Base-by-base conservation (phyloP, 2,329 filamentous ascomycete genomes). In the Graphilbum sp. region DNA sequence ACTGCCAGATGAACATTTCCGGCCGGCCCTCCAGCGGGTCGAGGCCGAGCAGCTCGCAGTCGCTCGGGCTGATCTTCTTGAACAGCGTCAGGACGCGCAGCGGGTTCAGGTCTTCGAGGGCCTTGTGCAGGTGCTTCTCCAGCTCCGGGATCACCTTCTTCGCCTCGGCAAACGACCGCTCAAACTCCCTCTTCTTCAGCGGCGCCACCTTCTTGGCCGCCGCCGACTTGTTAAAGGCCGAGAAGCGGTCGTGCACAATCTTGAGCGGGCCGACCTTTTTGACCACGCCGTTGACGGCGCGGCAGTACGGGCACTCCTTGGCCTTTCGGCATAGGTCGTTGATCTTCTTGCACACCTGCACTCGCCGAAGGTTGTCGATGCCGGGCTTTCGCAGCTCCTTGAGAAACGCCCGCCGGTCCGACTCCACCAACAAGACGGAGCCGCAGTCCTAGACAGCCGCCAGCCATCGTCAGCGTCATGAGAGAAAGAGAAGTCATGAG, bases 1-100 rank as follows among this genome's bases (percentile, higher is more conserved):
- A 93, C 53, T 94, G 87, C 90, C 90, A 98, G 33, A 98, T 75
- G 55, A 96, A 92, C 76, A 93, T 93, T 54, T 98, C 90, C 0
- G 90, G 90, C 16, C 87, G 72, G 11, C 85, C 85, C 49, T 94
- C 86, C 13, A 73, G 68, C 1, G 87, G 83, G 50, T 95, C 78
- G 49, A 98, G 72, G 5, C 88, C 88, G 1, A 98, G 66, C 18
- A 98, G 67, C 56, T 96, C 87, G 54, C 88, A 94, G 55, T 98
- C 90, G 8, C 74, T 72, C 3, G 81, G 72, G 12, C 75, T 79
- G 40, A 98, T 85, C 52, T 80, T 76, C 56, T 86, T 87, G 63
- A 98, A 94, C 24, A 98, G 69, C 48, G 93, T 93, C 40, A 96
- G 62, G 1, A 93, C 84, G 42, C 83, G 70, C 19, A 96, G 64